These are phyloP conservation scores for Lojkania enalia DNA, from an alignment of 2,329 filamentous ascomycete genomes.

Conservation along the genomic window DNA sequence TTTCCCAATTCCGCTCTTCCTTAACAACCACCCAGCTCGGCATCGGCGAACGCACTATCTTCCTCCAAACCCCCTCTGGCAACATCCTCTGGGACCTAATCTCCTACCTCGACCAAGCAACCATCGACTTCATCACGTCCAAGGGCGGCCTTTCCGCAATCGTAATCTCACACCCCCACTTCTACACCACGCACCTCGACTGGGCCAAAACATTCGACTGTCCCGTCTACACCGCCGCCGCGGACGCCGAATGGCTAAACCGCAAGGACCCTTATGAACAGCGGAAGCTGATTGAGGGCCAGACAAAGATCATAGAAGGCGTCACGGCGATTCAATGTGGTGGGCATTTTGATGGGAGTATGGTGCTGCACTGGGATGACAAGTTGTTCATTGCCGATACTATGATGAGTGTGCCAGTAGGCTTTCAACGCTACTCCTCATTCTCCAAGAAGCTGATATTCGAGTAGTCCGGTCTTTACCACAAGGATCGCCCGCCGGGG, in stretches of 20 bases:
- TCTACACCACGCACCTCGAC: constrained; percentile 74
- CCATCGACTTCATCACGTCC: constrained; percentile 59
- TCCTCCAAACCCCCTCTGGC: constrained; percentile 66
- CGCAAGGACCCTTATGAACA: constrained; percentile 49
- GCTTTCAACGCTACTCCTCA: constrained; percentile 10
- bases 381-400: constrained; percentile 76
- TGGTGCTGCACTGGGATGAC: constrained; percentile 63
- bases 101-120: constrained; percentile 68
- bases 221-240: constrained; percentile 67
- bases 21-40: constrained; percentile 54
- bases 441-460: constrained; percentile 9
- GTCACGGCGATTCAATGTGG: constrained; percentile 70
- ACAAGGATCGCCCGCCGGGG: constrained; percentile 46
- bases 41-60: constrained; percentile 74
- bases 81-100: constrained; percentile 83
- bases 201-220: constrained; percentile 73
- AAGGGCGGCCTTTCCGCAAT: constrained; percentile 72
- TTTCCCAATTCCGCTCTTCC: neutral
- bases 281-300: constrained; percentile 50
- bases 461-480: constrained; percentile 37
- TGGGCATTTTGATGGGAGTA: constrained; percentile 78
- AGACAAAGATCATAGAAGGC: constrained; percentile 50
- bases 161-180: constrained; percentile 78
- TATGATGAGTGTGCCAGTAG: constrained; percentile 68
- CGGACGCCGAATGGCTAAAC: constrained; percentile 69